A percentile compares a stretch with the other conserved stretches of the same genome.
Evolutionary conservation across 305 asterid species (phyloP).

Genomic region (Plantago rigida): DNA sequence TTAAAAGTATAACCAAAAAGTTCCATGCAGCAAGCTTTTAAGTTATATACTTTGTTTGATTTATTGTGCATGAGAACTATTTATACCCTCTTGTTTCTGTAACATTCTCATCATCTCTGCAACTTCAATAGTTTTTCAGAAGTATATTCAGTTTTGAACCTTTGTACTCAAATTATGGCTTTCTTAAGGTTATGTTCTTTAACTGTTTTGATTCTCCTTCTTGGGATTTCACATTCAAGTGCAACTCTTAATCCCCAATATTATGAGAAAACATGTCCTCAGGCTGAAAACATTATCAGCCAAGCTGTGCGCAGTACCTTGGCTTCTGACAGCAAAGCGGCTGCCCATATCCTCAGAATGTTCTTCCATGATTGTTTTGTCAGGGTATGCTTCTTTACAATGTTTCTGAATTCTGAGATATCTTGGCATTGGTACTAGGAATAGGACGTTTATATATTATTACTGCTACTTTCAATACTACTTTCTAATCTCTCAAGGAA

Average conservation of each 20-base stretch:
- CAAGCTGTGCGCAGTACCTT: conserved; percentile 43
- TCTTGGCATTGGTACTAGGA: too few species aligned
- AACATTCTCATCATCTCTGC: conserved; percentile 8
- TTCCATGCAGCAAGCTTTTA: conserved; percentile 28
- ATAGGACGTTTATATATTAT: neutral
- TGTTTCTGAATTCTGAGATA: too few species aligned
- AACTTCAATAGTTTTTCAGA: neutral
- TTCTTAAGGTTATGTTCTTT: conserved; percentile 21
- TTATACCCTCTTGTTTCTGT: conserved; percentile 27
- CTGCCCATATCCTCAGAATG: conserved; percentile 66
- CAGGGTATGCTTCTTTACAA: conserved; percentile 31
- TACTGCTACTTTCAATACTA: neutral
- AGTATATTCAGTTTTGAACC: too few species aligned
- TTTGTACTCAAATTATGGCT: conserved; percentile 15
- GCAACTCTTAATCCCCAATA: conserved; percentile 41
- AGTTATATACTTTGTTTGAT: conserved; percentile 17
- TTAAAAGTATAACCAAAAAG: conserved; percentile 34
- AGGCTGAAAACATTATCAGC: conserved; percentile 47
- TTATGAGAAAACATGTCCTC: conserved; percentile 60
- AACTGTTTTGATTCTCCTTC: conserved; percentile 27
- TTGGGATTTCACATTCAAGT: conserved; percentile 13
- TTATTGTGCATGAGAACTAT: conserved; percentile 18
- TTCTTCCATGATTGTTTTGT: conserved; percentile 81
- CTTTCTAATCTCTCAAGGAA: conserved; percentile 4
- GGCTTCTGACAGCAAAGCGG: conserved; percentile 41